Percentiles rank a stretch among this genome's conserved stretches.
phyloP scores from a whole-genome alignment of 495 filamentous ascomycete species.

The Astrothelium macrocarpum region DNA sequence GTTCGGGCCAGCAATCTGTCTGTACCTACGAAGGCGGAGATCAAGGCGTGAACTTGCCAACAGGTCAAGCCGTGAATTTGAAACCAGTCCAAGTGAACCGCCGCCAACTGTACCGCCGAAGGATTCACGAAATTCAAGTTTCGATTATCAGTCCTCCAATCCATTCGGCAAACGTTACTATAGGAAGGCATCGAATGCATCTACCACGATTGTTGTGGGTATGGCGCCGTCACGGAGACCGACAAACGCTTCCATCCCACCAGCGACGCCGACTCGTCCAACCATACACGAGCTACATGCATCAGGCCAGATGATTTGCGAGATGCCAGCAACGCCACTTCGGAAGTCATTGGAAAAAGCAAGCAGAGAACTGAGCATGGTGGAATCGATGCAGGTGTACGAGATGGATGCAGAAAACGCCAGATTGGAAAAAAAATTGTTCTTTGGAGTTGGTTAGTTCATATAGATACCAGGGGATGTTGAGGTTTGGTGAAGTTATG shows the following conservation, averaged over 20 bases:
- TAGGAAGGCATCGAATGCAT: not conserved
- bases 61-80: no score
- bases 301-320: not conserved
- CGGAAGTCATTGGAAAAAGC: not conserved
- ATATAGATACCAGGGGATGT: not conserved
- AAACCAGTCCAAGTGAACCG: not conserved
- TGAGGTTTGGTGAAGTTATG: not conserved
- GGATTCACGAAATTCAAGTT: not conserved
- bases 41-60: not conserved
- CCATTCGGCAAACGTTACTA: not conserved
- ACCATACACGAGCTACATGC: not conserved
- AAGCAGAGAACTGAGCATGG: not conserved
- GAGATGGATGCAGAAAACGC: not conserved
- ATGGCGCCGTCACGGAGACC: not conserved
- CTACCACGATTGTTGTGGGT: not conserved
- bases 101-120: not conserved
- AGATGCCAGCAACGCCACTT: constrained; percentile 1
- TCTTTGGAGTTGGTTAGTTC: not conserved
- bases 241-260: not conserved
- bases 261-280: not conserved
- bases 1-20: not conserved
- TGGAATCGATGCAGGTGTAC: not conserved
- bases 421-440: not conserved
- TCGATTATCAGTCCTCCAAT: not conserved
- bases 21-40: not conserved